Base-by-base conservation (phyloP, 2,329 filamentous ascomycete species). In the Dryadomyces quercus-mongolicae region DNA sequence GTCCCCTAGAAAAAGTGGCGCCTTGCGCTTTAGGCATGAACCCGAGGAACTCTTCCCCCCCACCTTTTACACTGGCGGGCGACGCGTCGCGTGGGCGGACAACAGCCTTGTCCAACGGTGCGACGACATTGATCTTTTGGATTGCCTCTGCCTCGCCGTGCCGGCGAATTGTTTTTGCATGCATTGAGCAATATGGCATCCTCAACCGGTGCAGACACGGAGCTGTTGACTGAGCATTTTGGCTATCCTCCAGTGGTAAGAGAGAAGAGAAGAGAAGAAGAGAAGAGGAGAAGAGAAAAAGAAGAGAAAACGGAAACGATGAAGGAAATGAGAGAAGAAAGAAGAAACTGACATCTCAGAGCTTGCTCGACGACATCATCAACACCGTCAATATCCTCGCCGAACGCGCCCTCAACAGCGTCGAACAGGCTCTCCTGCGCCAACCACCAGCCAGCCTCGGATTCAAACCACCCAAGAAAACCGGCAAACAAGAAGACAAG, bases 351-450 rank as follows among this genome's bases (percentile, higher is more conserved):
- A 20, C n/a, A 7, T 2, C 16, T 7, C 63, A 95, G 91, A 87
- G 87, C 57, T 81, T 98, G 45, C 86, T 98, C 65, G 93, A 98
- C 80, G 92, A 97, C 71, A 91, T 97, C 62, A 95, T 97, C 73
- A 96, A 97, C 74, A 87, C 86, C 54, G 83, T 96, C 68, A 98
- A 97, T 73, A 88, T 92, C 64, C 81, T 96, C 63, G 86, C 93
- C 64, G 93, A 95, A 70, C 86, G 86, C 67, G 91, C 89, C 53
- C 84, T 95, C 63, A 88, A 88, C 63, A 88, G 86, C 57, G 83
- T 97, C 60, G 93, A 97, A 69, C 81, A 82, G 54, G 88, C 88
- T 1, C 82, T 98, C 20, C 75, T 88, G 50, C 78, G 78, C 51
- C 84, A 86, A 2, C 81, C 86, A 1, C 86, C 91, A 0, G 75